Evolutionary conservation across 2,329 filamentous ascomycete species (phyloP).

Genomic region (Ophiosphaerella herpotricha): DNA sequence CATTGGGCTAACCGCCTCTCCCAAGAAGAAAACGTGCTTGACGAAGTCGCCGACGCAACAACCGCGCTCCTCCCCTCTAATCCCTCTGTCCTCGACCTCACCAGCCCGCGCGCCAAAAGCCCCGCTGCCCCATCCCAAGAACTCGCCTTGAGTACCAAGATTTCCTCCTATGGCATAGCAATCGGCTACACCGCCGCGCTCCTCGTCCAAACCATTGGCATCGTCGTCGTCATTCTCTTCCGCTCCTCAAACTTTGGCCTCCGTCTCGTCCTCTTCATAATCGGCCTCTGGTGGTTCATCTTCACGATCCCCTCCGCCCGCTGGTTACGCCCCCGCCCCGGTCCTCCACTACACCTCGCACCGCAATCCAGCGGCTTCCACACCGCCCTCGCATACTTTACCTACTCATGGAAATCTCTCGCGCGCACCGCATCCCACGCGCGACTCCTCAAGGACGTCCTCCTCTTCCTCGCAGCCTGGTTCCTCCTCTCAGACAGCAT

Average conservation of each 20-base stretch:
- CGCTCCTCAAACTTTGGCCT: slow-evolving; percentile 82
- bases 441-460: slow-evolving; percentile 70
- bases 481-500: slow-evolving; percentile 93
- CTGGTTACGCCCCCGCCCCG: slow-evolving; percentile 86
- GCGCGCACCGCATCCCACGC: slow-evolving; percentile 80
- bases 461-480: slow-evolving; percentile 85
- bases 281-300: slow-evolving; percentile 89
- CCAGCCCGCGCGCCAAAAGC: slow-evolving; percentile 37
- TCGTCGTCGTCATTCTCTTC: slow-evolving; percentile 66
- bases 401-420: slow-evolving; percentile 84
- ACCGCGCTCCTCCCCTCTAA: slow-evolving; percentile 44
- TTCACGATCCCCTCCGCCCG: slow-evolving; percentile 88
- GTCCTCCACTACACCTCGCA: slow-evolving; percentile 65
- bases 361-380: slow-evolving; percentile 35
- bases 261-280: slow-evolving; percentile 81
- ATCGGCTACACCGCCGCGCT: slow-evolving; percentile 91
- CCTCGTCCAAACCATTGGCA: slow-evolving; percentile 79
- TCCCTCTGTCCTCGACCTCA: slow-evolving; percentile 28
- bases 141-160: slow-evolving; percentile 81
- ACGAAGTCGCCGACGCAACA: slow-evolving; percentile 40
- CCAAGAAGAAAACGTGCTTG: slow-evolving; percentile 28
- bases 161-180: slow-evolving; percentile 90
- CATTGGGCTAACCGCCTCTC: slow-evolving; percentile 35
- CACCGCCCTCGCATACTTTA: slow-evolving; percentile 72
- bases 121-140: slow-evolving; percentile 61